Base-by-base conservation (phyloP, 257 asterid species). In the Schizonepeta tenuifolia region DNA sequence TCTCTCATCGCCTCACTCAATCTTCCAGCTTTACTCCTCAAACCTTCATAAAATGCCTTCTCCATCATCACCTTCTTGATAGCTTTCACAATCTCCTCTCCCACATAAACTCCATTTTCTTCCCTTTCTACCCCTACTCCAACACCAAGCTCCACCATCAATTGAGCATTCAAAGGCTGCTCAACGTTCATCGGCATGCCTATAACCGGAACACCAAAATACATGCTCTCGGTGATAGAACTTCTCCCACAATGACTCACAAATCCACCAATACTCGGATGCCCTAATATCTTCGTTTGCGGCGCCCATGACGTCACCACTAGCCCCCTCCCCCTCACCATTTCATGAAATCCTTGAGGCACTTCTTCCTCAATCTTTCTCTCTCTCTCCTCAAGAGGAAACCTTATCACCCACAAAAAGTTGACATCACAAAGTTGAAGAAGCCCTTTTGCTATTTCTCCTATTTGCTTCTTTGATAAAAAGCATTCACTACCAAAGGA, bases 211-310 rank as follows among this genome's bases (percentile, higher is more conserved):
- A 82, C 83, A 4, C 75, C 81, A 76, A 28, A 76, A 43, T 75
- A 71, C 61, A 72, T 50, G 35, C 80, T 65, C 5, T 82, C 86
- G 3, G 40, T 21, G 0, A 76, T 12, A 3, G 83, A 82, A 31
- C 77, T 72, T 78, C 81, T 63, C 28, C 83, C 86, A 47, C 82
- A 78, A 46, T 82, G 83, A 10, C 86, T 75, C 75, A 70, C 43
- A 24, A 79, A 79, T 18, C 79, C 86, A 18, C 78, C 83, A 2
- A 55, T 18, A 63, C 77, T 79, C 1, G 65, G 9, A 28, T 82
- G 86, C 46, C 22, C 68, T 22, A 82, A 66, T 15, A 79, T 79
- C 69, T 22, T 57, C 0, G 72, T 41, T 60, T 79, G 82, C 38
- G 82, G 80, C 4, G 78, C 86, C 86, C 86, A 81, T 14, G 43